phyloP scores from a whole-genome alignment of 306 rosid species.

The Prinsepia uniflora region DNA sequence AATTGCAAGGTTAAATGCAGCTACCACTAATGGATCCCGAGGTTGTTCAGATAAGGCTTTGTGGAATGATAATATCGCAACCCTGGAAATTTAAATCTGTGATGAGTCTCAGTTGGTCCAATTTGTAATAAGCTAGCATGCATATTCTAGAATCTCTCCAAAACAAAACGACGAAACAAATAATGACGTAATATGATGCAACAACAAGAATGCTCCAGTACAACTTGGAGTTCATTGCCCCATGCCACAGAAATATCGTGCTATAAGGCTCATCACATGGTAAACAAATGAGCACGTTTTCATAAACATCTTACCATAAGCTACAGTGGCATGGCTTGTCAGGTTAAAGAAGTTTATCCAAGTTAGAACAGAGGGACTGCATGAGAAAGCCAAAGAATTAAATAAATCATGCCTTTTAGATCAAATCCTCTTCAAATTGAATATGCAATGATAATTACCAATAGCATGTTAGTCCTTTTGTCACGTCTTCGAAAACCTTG shows the following conservation, averaged over 20 bases:
- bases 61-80: slow-evolving; percentile 77
- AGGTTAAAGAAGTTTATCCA: slow-evolving; percentile 85
- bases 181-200: neutral
- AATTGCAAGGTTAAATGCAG: slow-evolving; percentile 76
- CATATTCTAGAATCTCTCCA: neutral
- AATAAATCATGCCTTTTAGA: slow-evolving; percentile 5
- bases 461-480: slow-evolving; percentile 81
- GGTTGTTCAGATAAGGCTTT: slow-evolving; percentile 63
- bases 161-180: neutral
- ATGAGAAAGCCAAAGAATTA: slow-evolving; percentile 34
- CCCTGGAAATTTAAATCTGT: slow-evolving; percentile 58
- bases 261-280: neutral
- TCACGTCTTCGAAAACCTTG: slow-evolving; percentile 69
- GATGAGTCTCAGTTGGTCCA: slow-evolving; percentile 31
- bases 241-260: neutral
- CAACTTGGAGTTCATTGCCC: neutral
- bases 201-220: neutral
- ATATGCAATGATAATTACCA: slow-evolving; percentile 46
- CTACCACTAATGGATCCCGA: slow-evolving; percentile 56
- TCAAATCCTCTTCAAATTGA: slow-evolving; percentile 11
- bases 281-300: neutral
- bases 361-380: slow-evolving; percentile 76
- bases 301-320: slow-evolving; percentile 66
- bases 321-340: slow-evolving; percentile 79
- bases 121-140: slow-evolving; percentile 18